Evolutionary conservation across 208 protist genomes (phyloP), one percentile per base, ranked within the genome.

Genomic region (Trypanosoma grayi): DNA sequence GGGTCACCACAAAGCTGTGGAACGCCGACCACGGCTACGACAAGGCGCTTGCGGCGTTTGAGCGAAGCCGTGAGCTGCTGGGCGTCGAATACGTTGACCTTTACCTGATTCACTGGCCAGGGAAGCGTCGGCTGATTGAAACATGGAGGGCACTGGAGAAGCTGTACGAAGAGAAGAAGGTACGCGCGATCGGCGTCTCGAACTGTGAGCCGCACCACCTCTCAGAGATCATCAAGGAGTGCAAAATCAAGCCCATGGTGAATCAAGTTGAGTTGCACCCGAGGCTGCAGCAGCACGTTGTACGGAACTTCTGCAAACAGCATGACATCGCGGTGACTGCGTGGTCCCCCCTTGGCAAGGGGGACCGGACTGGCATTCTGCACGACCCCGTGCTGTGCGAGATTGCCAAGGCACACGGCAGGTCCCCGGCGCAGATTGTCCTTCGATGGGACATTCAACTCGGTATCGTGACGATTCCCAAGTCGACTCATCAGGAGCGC

Each of bases 41-140:
- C 36, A 78, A 88, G 30, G 50, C 81, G 5, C 79, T 98, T 28
- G 58, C 64, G 13, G 70, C 74, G 13, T 84, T 83, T 50, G 83
- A 91, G 40, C 31, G 74, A n/a, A 96, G 92, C 34, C 66, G 93
- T 14, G 48, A 67, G 30, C 71, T 86, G 14, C 79, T 98, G 2
- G 70, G 70, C 2, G n/a, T 98, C 4, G 73, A 97, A 10, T 98
- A 99, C 66, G 46, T 99, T 7, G 97, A 99, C 68, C 70, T 98
- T 20, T 99, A 97, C 62, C 74, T 99, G 9, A 95, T 99, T 44
- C 98, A 99, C 73, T 99, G 92, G 87, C 97, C 97, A 8, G 76
- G 81, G n/a, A 65, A 83, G 5, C 57, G 47, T 25, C 68, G 73
- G 44, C 74, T 75, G 43, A 44, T 85, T 20, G 80, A 86, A 13